Evolutionary conservation across 495 filamentous ascomycete species (phyloP).

Genomic region (Tuber microsphaerosporum): DNA sequence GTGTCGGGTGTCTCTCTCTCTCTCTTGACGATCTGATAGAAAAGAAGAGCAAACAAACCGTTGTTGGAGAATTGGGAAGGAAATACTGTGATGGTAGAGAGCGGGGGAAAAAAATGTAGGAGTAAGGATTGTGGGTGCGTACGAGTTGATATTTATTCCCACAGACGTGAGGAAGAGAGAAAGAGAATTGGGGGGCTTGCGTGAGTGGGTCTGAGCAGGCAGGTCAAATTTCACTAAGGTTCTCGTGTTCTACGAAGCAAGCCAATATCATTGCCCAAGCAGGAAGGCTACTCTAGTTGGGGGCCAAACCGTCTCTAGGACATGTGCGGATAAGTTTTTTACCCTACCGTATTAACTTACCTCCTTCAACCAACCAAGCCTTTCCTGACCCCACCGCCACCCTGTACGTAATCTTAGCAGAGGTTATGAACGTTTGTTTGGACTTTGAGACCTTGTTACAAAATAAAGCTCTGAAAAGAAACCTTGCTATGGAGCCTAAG

Average conservation of each 20-base stretch:
- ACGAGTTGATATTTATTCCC: background rate
- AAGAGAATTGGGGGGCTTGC: background rate
- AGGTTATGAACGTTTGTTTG: background rate
- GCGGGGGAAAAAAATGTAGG: background rate
- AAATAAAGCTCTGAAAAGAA: background rate
- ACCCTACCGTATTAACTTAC: background rate
- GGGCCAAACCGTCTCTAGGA: background rate
- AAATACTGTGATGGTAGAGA: background rate
- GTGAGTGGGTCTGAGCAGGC: background rate
- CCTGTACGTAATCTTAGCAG: background rate
- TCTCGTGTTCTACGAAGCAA: background rate
- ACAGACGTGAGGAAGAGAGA: background rate
- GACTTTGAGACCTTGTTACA: background rate
- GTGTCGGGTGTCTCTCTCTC: background rate
- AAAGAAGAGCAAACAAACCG: background rate
- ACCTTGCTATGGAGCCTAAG: background rate
- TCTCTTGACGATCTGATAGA: background rate
- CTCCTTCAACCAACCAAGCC: background rate
- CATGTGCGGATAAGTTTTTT: background rate
- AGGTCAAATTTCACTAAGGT: background rate
- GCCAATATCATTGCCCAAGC: background rate
- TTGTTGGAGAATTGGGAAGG: background rate
- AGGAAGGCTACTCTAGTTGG: background rate
- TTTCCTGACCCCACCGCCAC: background rate
- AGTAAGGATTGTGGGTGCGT: background rate